These are phyloP conservation scores for Fusarium lyarnte DNA, from an alignment of 2,329 filamentous ascomycete species.

Conservation along the genomic window DNA sequence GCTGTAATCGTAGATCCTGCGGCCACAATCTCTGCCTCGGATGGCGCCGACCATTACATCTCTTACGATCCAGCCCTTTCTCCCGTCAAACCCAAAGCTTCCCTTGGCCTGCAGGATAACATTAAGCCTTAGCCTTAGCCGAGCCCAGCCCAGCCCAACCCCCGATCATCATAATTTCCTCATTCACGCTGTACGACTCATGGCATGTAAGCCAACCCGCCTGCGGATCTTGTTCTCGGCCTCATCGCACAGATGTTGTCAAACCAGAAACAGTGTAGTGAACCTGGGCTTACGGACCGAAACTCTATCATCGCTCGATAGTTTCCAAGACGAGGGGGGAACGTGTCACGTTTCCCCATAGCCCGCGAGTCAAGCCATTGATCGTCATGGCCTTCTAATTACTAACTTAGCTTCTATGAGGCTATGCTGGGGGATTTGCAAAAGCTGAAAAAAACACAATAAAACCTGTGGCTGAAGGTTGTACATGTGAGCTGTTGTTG, in stretches of 20 bases:
- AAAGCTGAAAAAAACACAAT: neutral
- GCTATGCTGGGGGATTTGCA: conserved; percentile 15
- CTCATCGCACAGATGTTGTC: conserved; percentile 6
- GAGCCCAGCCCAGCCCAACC: neutral
- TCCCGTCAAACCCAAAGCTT: conserved; percentile 11
- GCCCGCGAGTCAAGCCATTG: conserved; percentile 22
- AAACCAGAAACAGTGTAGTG: neutral
- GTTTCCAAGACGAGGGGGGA: neutral
- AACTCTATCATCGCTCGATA: conserved; percentile 24
- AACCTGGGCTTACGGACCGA: conserved; percentile 10
- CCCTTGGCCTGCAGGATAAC: conserved; percentile 6
- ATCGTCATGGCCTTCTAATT: conserved; percentile 12
- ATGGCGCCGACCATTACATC: conserved; percentile 32
- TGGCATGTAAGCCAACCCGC: conserved; percentile 14
- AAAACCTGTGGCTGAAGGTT: conserved; percentile 1
- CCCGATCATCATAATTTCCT: conserved; percentile 6
- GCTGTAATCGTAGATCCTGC: conserved; percentile 22
- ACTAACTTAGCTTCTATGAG: neutral
- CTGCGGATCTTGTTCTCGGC: conserved; percentile 23
- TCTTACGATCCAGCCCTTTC: conserved; percentile 7
- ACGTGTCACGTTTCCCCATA: conserved; percentile 20
- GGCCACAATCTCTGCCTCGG: conserved; percentile 18
- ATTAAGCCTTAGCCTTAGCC: neutral
- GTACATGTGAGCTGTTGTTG: conserved; percentile 9
- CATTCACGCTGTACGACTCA: conserved; percentile 16